Evolutionary conservation across 2,329 filamentous ascomycete species (phyloP).

Genomic region (Claviceps capensis): DNA sequence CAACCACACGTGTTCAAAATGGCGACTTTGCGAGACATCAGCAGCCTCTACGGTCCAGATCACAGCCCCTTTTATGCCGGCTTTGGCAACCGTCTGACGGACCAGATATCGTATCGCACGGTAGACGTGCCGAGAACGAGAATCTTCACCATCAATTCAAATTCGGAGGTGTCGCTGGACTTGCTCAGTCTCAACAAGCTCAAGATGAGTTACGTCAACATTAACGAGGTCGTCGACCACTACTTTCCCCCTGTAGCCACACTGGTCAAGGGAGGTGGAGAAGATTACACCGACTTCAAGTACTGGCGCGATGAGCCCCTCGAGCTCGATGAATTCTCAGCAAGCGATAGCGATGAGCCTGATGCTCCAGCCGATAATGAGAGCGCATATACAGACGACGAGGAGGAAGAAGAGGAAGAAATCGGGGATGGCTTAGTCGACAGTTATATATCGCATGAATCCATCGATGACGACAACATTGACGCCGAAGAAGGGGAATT

Average conservation of each 20-base stretch:
- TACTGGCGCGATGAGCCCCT: slow-evolving; percentile 85
- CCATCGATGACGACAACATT: slow-evolving; percentile 23
- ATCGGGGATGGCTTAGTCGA: slow-evolving; percentile 32
- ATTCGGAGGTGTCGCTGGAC: slow-evolving; percentile 88
- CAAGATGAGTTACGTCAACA: slow-evolving; percentile 92
- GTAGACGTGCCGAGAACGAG: slow-evolving; percentile 89
- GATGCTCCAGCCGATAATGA: slow-evolving; percentile 32
- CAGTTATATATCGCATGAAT: slow-evolving; percentile 40
- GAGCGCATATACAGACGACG: slow-evolving; percentile 29
- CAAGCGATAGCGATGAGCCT: slow-evolving; percentile 55
- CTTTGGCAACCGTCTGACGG: slow-evolving; percentile 91
- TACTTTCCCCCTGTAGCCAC: slow-evolving; percentile 90
- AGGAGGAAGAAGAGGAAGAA: slow-evolving; percentile 24
- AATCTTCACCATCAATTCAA: slow-evolving; percentile 98
- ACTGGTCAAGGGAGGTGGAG: slow-evolving; percentile 75
- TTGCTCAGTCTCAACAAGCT: slow-evolving; percentile 84
- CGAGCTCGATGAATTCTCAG: slow-evolving; percentile 78
- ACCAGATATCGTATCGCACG: slow-evolving; percentile 88
- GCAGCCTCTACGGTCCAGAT: slow-evolving; percentile 66
- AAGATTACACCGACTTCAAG: slow-evolving; percentile 92
- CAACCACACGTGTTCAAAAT: slow-evolving; percentile 99
- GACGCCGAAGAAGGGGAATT: slow-evolving; percentile 24
- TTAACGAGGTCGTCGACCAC: slow-evolving; percentile 94
- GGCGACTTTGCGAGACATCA: slow-evolving; percentile 90
- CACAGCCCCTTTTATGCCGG: slow-evolving; percentile 88